These are phyloP conservation scores for Daldinia sp. DNA, from an alignment of 2,329 filamentous ascomycete genomes.

Conservation along the genomic window DNA sequence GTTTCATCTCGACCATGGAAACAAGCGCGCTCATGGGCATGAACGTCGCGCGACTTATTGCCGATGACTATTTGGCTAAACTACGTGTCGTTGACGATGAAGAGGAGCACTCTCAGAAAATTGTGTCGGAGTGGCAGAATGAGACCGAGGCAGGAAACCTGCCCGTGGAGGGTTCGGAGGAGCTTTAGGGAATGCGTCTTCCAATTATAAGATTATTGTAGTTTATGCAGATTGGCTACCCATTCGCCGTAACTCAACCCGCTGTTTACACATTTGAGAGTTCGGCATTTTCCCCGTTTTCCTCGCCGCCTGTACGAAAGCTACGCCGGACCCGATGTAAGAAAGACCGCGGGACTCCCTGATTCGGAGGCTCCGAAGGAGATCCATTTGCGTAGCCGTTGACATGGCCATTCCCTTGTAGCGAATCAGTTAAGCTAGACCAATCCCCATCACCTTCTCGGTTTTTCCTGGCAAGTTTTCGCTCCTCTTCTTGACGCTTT, in stretches of 20 bases:
- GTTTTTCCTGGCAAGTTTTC: neutral
- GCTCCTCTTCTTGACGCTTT: neutral
- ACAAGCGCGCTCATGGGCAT: slow-evolving; percentile 91
- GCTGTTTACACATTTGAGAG: neutral
- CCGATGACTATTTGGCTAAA: slow-evolving; percentile 60
- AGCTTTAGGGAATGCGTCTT: slow-evolving; percentile 20
- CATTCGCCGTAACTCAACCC: neutral
- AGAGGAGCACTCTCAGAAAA: slow-evolving; percentile 6
- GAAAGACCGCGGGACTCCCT: neutral
- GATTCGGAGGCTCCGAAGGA: neutral
- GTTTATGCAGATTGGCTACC: slow-evolving; percentile 3
- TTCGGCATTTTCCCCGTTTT: neutral
- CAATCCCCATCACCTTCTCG: neutral
- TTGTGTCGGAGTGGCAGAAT: slow-evolving; percentile 11
- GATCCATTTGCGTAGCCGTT: neutral
- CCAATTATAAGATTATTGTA: neutral
- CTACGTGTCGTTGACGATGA: slow-evolving; percentile 1
- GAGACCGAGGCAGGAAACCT: neutral
- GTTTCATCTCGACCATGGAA: slow-evolving; percentile 98
- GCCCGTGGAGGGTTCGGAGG: slow-evolving; percentile 3
- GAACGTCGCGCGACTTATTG: slow-evolving; percentile 78
- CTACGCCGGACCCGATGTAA: neutral
- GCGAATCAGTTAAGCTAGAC: neutral
- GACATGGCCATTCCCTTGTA: neutral
- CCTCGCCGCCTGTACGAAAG: neutral